Evolutionary conservation across 23 red algal species (phyloP), one percentile per base, ranked within the genome.

Genomic region (Gracilaria gracilis): DNA sequence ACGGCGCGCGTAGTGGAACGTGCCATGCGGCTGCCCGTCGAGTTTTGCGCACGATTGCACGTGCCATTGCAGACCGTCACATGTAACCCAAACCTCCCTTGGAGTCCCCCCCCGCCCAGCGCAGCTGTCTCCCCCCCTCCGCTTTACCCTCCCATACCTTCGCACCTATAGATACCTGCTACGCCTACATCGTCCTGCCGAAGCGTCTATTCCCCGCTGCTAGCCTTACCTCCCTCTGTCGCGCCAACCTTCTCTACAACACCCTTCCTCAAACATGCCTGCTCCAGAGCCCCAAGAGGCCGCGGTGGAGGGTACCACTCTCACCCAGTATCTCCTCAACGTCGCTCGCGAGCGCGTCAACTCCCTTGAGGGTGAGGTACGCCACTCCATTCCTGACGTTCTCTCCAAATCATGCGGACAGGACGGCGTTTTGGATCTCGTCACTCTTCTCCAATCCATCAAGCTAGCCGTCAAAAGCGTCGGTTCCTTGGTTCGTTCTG

Each of bases 361-460:
- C 92, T 69, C 82, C 21, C 92, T 94, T 20, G 92, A 94, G 47
- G 92, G 76, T 38, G 83, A 88, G 38, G 92, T 94, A 12, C 83
- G 57, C 19, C 92, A 94, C 77, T 87, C 92, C 55, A 47, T 78
- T 6, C 87, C 87, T 0, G 67, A 70, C 57, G 65, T 47, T 67
- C 67, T 40, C 0, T 80, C 65, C 27, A 44, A 50, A 29, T 16
- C 46, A 20, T 73, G 79, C 15, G 76, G 54, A 20, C 54, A 82
- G 19, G 92, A 94, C 40, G 75, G 83, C 9, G 57, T 94, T 14
- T 55, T 74, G 47, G 95, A 96, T 49, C 90, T 96, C 72, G 64
- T 93, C 67, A 96, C 90, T 42, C 83, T 96, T 16, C 61, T 96
- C 27, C 79, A 90, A 62, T 96, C 95, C 82, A 96, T 96, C 83